Conservation (phyloP, 2,329 filamentous ascomycete genomes). For the Pseudogymnoascus sp. region DNA sequence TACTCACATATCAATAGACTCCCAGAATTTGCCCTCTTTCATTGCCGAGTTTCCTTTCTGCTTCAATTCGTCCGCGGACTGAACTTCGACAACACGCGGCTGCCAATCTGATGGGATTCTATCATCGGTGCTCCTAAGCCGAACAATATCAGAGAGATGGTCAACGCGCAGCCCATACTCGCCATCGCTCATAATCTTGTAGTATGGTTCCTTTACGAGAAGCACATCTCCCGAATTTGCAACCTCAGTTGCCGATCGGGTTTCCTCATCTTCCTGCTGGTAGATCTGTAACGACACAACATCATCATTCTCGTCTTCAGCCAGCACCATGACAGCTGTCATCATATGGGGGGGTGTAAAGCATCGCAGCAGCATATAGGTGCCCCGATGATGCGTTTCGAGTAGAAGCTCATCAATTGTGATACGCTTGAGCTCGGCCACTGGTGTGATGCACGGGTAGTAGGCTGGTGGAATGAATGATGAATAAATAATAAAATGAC, state of each 20-base stretch:
- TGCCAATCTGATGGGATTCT: constrained; percentile 35
- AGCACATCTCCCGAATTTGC: constrained; percentile 25
- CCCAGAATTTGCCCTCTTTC: constrained; percentile 20
- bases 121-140: constrained; percentile 29
- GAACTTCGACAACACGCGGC: constrained; percentile 24
- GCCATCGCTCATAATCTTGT: constrained; percentile 34
- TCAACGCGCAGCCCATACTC: constrained; percentile 42
- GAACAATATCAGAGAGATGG: constrained; percentile 42
- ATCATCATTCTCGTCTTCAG: constrained; percentile 14
- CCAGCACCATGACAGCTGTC: constrained; percentile 25
- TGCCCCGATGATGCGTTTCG: constrained; percentile 35
- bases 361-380: constrained; percentile 23
- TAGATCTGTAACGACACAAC: constrained; percentile 35
- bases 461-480: constrained; percentile 11
- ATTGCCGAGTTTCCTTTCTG: constrained; percentile 16
- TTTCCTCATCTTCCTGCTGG: constrained; percentile 30
- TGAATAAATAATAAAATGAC: not conserved
- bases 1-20: constrained; percentile 13
- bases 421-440: constrained; percentile 18
- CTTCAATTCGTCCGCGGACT: constrained; percentile 13
- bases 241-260: constrained; percentile 28
- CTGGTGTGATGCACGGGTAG: constrained; percentile 11
- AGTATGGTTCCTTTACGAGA: constrained; percentile 47
- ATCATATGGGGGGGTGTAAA: constrained; percentile 14
- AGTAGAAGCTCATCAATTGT: constrained; percentile 25